These are phyloP conservation scores for Saccharomyces kudriavzevii DNA, from an alignment of 805 yeast genomes.

Conservation along the genomic window DNA sequence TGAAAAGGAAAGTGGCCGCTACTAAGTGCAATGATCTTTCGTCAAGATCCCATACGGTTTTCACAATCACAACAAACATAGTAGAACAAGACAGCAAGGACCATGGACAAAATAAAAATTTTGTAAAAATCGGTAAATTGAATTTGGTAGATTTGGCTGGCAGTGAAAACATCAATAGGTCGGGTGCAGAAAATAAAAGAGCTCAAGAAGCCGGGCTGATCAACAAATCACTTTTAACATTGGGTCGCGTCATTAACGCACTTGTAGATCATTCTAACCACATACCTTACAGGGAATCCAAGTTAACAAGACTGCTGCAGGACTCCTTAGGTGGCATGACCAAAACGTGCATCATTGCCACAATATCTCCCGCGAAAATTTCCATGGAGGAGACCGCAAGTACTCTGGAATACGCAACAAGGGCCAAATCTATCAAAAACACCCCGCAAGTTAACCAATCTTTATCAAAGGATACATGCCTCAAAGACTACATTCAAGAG, in stretches of 20 bases:
- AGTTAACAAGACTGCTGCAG: slow-evolving; percentile 67
- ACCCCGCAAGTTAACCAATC: slow-evolving; percentile 55
- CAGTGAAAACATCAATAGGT: slow-evolving; percentile 72
- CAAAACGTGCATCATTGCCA: slow-evolving; percentile 74
- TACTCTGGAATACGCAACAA: slow-evolving; percentile 74
- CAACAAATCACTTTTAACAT: slow-evolving; percentile 72
- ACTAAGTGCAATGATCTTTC: slow-evolving; percentile 72
- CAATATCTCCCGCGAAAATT: slow-evolving; percentile 68
- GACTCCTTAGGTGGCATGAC: slow-evolving; percentile 82
- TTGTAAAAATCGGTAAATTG: slow-evolving; percentile 52
- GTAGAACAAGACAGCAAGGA: slow-evolving; percentile 34
- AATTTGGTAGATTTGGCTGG: slow-evolving; percentile 93
- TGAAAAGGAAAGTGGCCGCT: slow-evolving; percentile 62
- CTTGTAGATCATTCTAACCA: slow-evolving; percentile 56
- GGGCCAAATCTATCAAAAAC: slow-evolving; percentile 69
- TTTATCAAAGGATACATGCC: slow-evolving; percentile 49
- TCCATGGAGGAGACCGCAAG: slow-evolving; percentile 70
- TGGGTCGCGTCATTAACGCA: slow-evolving; percentile 80
- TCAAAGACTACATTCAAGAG: slow-evolving; percentile 47
- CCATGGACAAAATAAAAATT: slow-evolving; percentile 4
- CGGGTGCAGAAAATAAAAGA: slow-evolving; percentile 76
- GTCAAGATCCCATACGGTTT: slow-evolving; percentile 73
- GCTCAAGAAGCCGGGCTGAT: slow-evolving; percentile 91
- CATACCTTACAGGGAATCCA: slow-evolving; percentile 80
- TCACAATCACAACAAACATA: slow-evolving; percentile 57